A percentile compares a stretch with the other conserved stretches of the same genome.
Conservation (phyloP, 2,329 filamentous ascomycete genomes). For the Sporothrix variecibatus region DNA sequence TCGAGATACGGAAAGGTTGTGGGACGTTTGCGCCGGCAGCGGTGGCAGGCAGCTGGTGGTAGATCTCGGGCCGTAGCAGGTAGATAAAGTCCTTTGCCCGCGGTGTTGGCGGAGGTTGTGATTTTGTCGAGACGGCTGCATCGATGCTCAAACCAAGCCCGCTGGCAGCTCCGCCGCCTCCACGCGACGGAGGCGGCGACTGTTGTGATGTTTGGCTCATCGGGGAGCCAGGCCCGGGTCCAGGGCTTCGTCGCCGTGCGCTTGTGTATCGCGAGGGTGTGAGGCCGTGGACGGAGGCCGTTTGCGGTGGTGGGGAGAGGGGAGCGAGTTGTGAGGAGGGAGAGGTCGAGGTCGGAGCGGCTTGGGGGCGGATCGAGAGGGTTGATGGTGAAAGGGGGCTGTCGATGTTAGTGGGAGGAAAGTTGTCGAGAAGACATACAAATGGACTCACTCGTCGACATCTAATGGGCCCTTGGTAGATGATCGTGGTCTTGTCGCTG, state of each 20-base stretch:
- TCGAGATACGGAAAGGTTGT: constrained; percentile 67
- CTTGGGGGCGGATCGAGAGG: constrained; percentile 25
- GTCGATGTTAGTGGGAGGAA: constrained; percentile 13
- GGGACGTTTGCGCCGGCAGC: constrained; percentile 53
- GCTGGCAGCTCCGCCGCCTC: not conserved
- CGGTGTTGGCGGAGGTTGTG: not conserved
- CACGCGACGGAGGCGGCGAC: constrained; percentile 1
- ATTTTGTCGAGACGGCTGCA: not conserved
- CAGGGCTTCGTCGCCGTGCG: constrained; percentile 21
- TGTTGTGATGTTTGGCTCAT: constrained; percentile 14
- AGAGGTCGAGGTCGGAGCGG: constrained; percentile 33
- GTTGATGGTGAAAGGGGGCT: constrained; percentile 28
- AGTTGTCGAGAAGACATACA: not conserved
- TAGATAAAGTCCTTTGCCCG: constrained; percentile 72
- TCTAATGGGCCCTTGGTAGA: constrained; percentile 80
- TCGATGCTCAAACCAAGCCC: constrained; percentile 12
- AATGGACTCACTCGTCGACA: constrained; percentile 64
- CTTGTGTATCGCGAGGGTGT: constrained; percentile 27
- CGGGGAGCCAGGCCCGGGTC: constrained; percentile 10
- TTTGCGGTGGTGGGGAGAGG: constrained; percentile 24
- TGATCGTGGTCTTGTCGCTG: constrained; percentile 63
- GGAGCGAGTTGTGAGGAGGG: constrained; percentile 26
- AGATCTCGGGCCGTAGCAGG: constrained; percentile 77
- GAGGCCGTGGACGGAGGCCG: constrained; percentile 2
- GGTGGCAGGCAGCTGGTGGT: constrained; percentile 69